These are phyloP conservation scores for Melanogaster broomeanus DNA, from an alignment of 768 basidiomycete genomes.

Conservation along the genomic window DNA sequence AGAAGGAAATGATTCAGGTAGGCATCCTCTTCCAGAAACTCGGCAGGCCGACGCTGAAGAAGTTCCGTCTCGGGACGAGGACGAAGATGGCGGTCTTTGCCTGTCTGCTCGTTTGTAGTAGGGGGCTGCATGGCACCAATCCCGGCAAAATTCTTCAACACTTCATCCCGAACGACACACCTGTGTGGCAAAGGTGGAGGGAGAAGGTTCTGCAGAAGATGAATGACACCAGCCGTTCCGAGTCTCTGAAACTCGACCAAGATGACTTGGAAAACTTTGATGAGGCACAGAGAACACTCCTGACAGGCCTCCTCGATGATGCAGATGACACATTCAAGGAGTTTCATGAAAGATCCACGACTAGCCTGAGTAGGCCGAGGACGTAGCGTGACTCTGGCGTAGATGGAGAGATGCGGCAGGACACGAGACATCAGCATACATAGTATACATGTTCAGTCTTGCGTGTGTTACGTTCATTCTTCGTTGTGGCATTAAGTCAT, in stretches of 20 bases:
- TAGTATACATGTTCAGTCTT: too few relatives aligned
- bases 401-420: too few relatives aligned
- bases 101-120: slow-evolving; percentile 10
- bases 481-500: background rate
- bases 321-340: slow-evolving; percentile 12
- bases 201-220: slow-evolving; percentile 14
- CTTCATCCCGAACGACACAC: slow-evolving; percentile 22
- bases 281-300: background rate
- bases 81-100: slow-evolving; percentile 16
- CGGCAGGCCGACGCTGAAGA: slow-evolving; percentile 6
- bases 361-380: too few relatives aligned
- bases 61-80: slow-evolving; percentile 16
- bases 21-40: slow-evolving; percentile 19
- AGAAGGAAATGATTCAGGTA: slow-evolving; percentile 23
- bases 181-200: slow-evolving; percentile 23
- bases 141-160: slow-evolving; percentile 11
- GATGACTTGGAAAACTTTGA: background rate
- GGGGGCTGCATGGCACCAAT: background rate
- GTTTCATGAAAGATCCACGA: too few relatives aligned
- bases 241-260: slow-evolving; percentile 4
- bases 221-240: slow-evolving; percentile 3
- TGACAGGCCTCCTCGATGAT: slow-evolving; percentile 18
- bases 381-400: too few relatives aligned
- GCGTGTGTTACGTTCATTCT: too few relatives aligned
- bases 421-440: too few relatives aligned